Percentiles rank a stretch among this genome's conserved stretches.
Conservation (phyloP, 2,329 filamentous ascomycete species). For the Ilyonectria sp. region DNA sequence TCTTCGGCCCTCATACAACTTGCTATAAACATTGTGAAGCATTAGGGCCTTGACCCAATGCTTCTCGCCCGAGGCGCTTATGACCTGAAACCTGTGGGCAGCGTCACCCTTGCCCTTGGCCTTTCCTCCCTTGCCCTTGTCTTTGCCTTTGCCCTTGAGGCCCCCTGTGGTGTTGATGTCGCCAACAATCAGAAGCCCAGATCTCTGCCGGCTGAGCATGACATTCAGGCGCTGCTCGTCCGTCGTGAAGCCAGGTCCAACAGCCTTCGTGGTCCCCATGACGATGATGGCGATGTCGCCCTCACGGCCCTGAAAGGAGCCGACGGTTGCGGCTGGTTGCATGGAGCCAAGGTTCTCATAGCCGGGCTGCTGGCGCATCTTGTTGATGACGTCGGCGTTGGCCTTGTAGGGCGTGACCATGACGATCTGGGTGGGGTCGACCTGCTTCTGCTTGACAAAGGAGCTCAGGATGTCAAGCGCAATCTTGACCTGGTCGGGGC, state of each 20-base stretch:
- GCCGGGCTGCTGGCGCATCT: conserved; percentile 14
- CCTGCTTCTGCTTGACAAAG: conserved; percentile 22
- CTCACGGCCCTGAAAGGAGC: conserved; percentile 45
- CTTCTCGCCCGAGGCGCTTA: neutral
- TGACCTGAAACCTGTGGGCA: neutral
- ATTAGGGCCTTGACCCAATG: neutral
- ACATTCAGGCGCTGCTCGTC: conserved; percentile 36
- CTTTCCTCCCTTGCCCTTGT: neutral
- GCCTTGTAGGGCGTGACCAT: conserved; percentile 38
- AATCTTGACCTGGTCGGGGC: conserved; percentile 30
- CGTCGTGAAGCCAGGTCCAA: conserved; percentile 34
- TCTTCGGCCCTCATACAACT: too few relatives aligned
- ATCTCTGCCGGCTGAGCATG: conserved; percentile 36
- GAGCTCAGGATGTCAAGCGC: conserved; percentile 36
- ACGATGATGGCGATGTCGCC: conserved; percentile 40
- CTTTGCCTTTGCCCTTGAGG: neutral
- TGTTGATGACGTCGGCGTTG: conserved; percentile 31
- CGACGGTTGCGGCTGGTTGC: conserved; percentile 28
- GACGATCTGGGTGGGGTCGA: conserved; percentile 19
- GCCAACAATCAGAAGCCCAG: conserved; percentile 39
- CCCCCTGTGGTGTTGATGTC: conserved; percentile 16
- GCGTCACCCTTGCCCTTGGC: too few relatives aligned
- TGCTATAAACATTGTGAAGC: neutral
- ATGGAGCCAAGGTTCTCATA: conserved; percentile 32
- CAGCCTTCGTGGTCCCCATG: neutral